Evolutionary conservation across 1,284 basidiomycete species (phyloP), one percentile per base, ranked within the genome.

Genomic region (Papiliotrema fonsecae): DNA sequence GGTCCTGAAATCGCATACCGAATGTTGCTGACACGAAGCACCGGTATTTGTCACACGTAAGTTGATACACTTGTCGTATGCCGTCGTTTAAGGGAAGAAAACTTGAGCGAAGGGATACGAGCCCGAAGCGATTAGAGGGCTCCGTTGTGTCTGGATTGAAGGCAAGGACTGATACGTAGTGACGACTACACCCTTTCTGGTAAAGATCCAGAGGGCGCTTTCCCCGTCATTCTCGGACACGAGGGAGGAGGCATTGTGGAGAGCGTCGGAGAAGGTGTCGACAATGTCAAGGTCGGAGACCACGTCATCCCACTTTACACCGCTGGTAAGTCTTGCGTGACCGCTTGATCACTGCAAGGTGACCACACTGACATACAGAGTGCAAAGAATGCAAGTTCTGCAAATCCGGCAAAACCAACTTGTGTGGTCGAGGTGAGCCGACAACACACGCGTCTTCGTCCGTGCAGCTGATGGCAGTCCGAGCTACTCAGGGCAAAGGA

Each of bases 301-400:
- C 91, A 93, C 78, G 93, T 97, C 61, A 84, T 97, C 57, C 89
- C 93, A 26, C 80, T 94, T 45, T 94, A 93, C 72, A 94, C 88
- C 42, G 90, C 90, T 46, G 88, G 88, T 85, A 54, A 49, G 78
- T 48, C 11, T 26, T n/a, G 19, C n/a, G 11, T 13, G 16, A 25
- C 32, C 14, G 18, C 1, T 37, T 4, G 37, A 7, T 39, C 37
- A 6, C 19, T 9, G n/a, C 24, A 37, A 34, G 18, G 14, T 19
- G 34, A 7, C 35, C 11, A 27, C 28, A 26, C 38, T 37, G 38
- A 43, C 39, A 30, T 11, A 11, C 60, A 88, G 92, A 97, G 75
- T 97, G 92, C 72, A 81, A 82, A 43, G 84, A 97, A 76, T 97
- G 92, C 78, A 94, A 94, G 75, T 97, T 97, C 79, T 99, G 94